These are phyloP conservation scores for Mortierella sp. DNA, from an alignment of 371 early-diverging fungal species.

Conservation along the genomic window DNA sequence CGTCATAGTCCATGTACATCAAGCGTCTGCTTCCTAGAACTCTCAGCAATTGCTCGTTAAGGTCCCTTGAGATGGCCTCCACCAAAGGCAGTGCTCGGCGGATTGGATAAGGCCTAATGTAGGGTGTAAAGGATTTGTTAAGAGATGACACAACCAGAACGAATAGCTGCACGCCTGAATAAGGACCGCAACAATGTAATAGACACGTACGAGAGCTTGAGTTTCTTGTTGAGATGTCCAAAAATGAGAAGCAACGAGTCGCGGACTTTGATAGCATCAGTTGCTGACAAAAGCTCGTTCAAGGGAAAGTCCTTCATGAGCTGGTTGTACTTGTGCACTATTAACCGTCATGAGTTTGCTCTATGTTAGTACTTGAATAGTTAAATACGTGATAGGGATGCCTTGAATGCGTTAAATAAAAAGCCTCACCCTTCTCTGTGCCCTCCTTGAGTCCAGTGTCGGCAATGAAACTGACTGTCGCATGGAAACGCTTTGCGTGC, in stretches of 20 bases:
- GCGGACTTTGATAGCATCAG: conserved; percentile 89
- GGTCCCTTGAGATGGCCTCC: conserved; percentile 95
- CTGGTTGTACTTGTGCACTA: conserved; percentile 95
- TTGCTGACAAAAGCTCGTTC: conserved; percentile 94
- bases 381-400: not conserved
- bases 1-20: conserved; percentile 93
- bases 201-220: conserved; percentile 83
- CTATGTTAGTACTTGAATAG: not conserved
- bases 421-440: conserved; percentile 77
- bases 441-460: conserved; percentile 98
- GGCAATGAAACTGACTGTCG: conserved; percentile 97
- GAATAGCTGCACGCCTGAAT: too few species aligned
- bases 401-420: not conserved
- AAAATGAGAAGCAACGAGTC: conserved; percentile 90
- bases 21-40: conserved; percentile 91
- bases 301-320: conserved; percentile 99
- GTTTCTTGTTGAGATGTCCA: conserved; percentile 96
- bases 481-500: conserved; percentile 98
- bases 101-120: conserved; percentile 90
- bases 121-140: not conserved
- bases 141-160: not conserved
- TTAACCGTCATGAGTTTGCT: not conserved
- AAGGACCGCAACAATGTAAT: not conserved
- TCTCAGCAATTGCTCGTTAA: conserved; percentile 92
- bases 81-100: conserved; percentile 93